phyloP scores from a whole-genome alignment of 2,329 filamentous ascomycete genomes.

The Xylaria sp. region DNA sequence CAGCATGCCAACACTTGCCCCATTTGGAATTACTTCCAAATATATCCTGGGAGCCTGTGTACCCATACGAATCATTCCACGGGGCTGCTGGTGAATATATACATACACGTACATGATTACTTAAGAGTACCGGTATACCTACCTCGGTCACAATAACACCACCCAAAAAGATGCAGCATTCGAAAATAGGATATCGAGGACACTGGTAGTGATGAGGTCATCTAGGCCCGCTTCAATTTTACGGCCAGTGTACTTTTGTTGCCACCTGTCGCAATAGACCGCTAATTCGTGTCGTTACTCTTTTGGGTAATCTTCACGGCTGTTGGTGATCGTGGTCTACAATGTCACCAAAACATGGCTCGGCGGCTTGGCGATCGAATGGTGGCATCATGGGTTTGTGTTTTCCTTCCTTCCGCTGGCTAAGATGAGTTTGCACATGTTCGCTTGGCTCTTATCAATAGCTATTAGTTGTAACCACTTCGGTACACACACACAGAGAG shows the following conservation, averaged over 20 bases:
- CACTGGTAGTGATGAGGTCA: background rate
- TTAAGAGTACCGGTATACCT: too few relatives aligned
- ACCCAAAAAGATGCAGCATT: background rate
- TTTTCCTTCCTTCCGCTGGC: conserved; percentile 4
- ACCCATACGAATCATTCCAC: background rate
- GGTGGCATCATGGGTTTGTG: conserved; percentile 11
- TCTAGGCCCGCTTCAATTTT: background rate
- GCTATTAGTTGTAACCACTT: background rate
- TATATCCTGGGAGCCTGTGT: conserved; percentile 25
- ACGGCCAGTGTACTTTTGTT: background rate
- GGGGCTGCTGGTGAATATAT: conserved; percentile 1
- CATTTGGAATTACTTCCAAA: conserved; percentile 35
- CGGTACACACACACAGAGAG: too few relatives aligned
- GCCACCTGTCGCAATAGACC: conserved; percentile 1
- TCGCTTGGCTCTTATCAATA: background rate
- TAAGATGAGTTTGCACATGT: conserved; percentile 12
- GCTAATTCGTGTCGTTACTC: conserved; percentile 2
- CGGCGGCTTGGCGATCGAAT: conserved; percentile 29
- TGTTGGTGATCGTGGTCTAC: conserved; percentile 10
- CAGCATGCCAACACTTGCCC: background rate
- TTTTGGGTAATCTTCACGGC: conserved; percentile 20
- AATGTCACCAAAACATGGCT: conserved; percentile 18
- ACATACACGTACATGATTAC: too few relatives aligned
- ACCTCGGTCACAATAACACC: background rate
- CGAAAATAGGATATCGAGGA: background rate